Evolutionary conservation across 2,329 filamentous ascomycete species (phyloP), one percentile per base, ranked within the genome.

Genomic region (Trichoderma afroharzianum): DNA sequence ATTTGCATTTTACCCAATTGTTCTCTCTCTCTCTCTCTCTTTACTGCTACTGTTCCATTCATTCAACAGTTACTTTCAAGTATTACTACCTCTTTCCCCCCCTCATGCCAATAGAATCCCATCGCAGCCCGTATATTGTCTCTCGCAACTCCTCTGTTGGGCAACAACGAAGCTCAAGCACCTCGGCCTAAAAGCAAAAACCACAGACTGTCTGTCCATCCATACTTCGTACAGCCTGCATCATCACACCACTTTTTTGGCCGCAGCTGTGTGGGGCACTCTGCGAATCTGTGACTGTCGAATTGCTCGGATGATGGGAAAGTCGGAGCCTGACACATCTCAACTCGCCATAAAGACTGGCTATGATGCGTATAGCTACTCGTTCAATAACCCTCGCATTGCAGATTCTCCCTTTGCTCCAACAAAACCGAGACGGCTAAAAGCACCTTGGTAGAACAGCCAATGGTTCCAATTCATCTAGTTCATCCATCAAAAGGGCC

Each of bases 241-340:
- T 55, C 63, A 66, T 66, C 63, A 67, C 63, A 67, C 63, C 63
- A 67, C 63, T 67, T 39, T 39, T 32, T 55, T 55, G 47, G 63
- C 21, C 21, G 47, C 63, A 21, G 50, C 9, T 36, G 50, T 57
- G 63, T 53, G 63, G 63, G 50, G 1, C n/a, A 11, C 4, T 3
- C 2, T 39, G 63, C 28, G 63, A 43, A 67, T 55, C 43, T 55
- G 12, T 53, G 32, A 57, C 50, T 67, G 47, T 67, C 28, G 32
- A 57, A 58, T 67, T 39, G 63, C 63, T 66, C 47, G 24, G 26
- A 57, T 58, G 24, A 6, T 14, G 30, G 43, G 53, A 63, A 69
- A 21, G 14, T 21, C 24, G 21, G 67, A 57, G 63, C 63, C 63
- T 58, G 24, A 67, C 63, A 58, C n/a, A n/a, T 63, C 62, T 50